These are phyloP conservation scores for Pyrus communis DNA, from an alignment of 306 rosid genomes.

Conservation along the genomic window DNA sequence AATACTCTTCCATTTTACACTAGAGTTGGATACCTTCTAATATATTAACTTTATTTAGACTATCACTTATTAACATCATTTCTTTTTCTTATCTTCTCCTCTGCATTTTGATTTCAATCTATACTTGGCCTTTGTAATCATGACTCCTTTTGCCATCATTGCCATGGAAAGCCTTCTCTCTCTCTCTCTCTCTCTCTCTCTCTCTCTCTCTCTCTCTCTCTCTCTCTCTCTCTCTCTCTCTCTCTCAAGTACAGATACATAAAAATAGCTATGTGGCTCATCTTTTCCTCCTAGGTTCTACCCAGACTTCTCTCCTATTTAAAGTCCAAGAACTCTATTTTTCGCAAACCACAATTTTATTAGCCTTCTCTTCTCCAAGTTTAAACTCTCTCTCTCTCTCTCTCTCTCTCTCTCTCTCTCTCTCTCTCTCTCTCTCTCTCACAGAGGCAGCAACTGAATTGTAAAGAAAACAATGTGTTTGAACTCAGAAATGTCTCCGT, in stretches of 20 bases:
- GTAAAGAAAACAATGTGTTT: conserved; percentile 29
- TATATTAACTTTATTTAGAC: neutral
- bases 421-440: conserved; percentile 16
- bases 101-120: conserved; percentile 33
- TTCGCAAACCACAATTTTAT: neutral
- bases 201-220: neutral
- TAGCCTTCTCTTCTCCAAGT: neutral
- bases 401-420: conserved; percentile 19
- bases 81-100: conserved; percentile 27
- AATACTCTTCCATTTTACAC: too few species aligned
- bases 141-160: conserved; percentile 67
- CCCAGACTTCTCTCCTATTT: neutral
- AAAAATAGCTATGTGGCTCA: neutral
- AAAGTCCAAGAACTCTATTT: conserved; percentile 6
- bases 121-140: conserved; percentile 61
- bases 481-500: conserved; percentile 26
- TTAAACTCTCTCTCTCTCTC: conserved; percentile 21
- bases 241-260: neutral
- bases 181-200: neutral
- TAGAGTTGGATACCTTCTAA: neutral
- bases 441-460: neutral
- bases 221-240: neutral
- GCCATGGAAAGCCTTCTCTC: conserved; percentile 32
- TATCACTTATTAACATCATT: neutral
- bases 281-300: neutral